Percentiles rank a stretch among this genome's conserved stretches.
These are phyloP conservation scores for Fraxinus greggii DNA, from an alignment of 305 asterid genomes.

Conservation along the genomic window DNA sequence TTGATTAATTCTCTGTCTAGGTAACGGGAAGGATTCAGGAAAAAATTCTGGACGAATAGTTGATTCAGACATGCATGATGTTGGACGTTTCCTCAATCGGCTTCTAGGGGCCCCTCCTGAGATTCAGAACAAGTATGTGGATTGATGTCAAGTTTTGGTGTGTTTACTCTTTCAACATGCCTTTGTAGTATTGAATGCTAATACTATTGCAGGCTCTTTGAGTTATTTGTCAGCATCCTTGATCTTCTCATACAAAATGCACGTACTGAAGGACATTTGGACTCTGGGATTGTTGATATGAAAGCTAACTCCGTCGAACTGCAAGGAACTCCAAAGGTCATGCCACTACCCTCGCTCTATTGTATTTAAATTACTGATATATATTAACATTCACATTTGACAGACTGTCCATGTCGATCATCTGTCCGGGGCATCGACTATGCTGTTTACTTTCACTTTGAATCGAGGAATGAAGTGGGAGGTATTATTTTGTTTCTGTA, in stretches of 20 bases:
- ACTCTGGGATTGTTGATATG: constrained; percentile 92
- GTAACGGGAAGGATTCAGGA: constrained; percentile 73
- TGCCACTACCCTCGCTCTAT: constrained; percentile 9
- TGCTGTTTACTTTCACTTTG: constrained; percentile 81
- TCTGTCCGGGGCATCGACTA: constrained; percentile 90
- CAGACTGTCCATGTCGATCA: constrained; percentile 94
- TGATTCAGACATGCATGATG: constrained; percentile 97
- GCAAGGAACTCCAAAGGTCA: constrained; percentile 86
- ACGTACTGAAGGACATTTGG: constrained; percentile 87
- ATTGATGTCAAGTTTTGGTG: constrained; percentile 24
- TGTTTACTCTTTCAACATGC: constrained; percentile 7
- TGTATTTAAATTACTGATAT: neutral
- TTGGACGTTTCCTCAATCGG: constrained; percentile 95
- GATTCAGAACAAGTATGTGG: constrained; percentile 75
- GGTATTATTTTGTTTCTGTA: constrained; percentile 43
- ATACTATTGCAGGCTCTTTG: constrained; percentile 78
- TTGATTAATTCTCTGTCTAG: constrained; percentile 38
- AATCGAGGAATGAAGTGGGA: constrained; percentile 96
- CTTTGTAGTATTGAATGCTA: constrained; percentile 28
- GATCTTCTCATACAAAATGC: constrained; percentile 77
- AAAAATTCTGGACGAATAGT: constrained; percentile 76
- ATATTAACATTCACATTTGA: constrained; percentile 34
- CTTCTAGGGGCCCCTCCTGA: constrained; percentile 92
- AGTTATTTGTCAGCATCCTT: constrained; percentile 79
- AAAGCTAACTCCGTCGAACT: constrained; percentile 74